Evolutionary conservation across 2,329 filamentous ascomycete species (phyloP).

Genomic region (Alternaria ventricosa): DNA sequence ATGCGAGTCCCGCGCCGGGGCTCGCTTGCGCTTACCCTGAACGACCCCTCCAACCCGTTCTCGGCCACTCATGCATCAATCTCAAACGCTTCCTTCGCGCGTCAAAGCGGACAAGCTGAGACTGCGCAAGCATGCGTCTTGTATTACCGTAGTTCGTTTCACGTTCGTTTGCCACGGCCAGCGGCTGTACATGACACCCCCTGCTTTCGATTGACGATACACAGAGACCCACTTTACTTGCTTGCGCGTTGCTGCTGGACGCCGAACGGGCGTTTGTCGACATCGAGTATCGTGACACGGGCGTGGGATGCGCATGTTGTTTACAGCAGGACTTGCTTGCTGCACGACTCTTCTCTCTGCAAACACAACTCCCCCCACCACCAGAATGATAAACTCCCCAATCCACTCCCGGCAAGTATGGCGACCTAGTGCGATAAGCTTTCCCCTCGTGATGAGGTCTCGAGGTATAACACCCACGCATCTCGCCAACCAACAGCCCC

Average conservation of each 20-base stretch:
- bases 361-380: not conserved
- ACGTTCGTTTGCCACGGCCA: constrained; percentile 7
- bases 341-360: not conserved
- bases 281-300: not conserved
- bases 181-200: not conserved
- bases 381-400: not conserved
- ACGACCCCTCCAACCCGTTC: not conserved
- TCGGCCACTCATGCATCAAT: constrained; percentile 12
- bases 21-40: constrained; percentile 1
- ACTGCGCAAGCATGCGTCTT: constrained; percentile 8
- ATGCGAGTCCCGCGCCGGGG: not conserved
- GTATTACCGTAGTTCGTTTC: constrained; percentile 14
- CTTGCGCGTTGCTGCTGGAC: constrained; percentile 2
- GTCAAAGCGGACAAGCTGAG: constrained; percentile 4
- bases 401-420: not conserved
- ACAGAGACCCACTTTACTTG: not conserved
- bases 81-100: constrained; percentile 16
- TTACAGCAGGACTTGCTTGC: not conserved
- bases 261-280: not conserved
- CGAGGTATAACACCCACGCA: not conserved
- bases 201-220: not conserved
- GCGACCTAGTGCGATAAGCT: not conserved
- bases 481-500: not conserved
- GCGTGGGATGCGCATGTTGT: not conserved
- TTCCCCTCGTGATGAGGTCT: constrained; percentile 1